Percentiles rank a stretch among this genome's conserved stretches.
Conservation (phyloP, 2,329 filamentous ascomycete genomes). For the Xylaria sp. region DNA sequence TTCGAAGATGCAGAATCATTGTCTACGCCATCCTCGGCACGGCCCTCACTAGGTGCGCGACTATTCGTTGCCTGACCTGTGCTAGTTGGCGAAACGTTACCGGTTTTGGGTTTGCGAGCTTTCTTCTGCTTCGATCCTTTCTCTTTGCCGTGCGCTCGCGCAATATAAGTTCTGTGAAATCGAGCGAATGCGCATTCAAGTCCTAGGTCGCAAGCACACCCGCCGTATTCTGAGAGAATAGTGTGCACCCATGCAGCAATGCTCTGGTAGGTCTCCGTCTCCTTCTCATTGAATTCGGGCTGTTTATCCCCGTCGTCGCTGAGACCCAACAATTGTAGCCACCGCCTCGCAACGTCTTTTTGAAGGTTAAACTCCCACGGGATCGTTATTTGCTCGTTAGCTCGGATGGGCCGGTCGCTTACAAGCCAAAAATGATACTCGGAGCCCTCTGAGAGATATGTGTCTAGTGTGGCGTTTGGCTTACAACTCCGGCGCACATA, state of each 20-base stretch:
- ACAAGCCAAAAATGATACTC: slow-evolving; percentile 95
- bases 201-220: slow-evolving; percentile 78
- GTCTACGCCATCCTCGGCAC: slow-evolving; percentile 65
- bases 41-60: slow-evolving; percentile 71
- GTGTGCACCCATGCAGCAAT: slow-evolving; percentile 74
- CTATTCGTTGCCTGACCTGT: slow-evolving; percentile 72
- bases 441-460: slow-evolving; percentile 79
- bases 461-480: slow-evolving; percentile 89
- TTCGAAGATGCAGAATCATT: slow-evolving; percentile 67
- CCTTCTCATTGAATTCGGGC: slow-evolving; percentile 66
- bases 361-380: slow-evolving; percentile 75
- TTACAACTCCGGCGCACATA: slow-evolving; percentile 93
- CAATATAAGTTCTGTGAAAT: slow-evolving; percentile 69
- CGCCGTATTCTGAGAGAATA: slow-evolving; percentile 81
- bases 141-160: slow-evolving; percentile 57
- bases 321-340: slow-evolving; percentile 70
- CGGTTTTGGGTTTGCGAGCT: slow-evolving; percentile 64
- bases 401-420: slow-evolving; percentile 78
- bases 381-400: slow-evolving; percentile 71
- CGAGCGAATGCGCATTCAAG: slow-evolving; percentile 72
- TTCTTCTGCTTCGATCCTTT: slow-evolving; percentile 60
- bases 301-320: slow-evolving; percentile 65
- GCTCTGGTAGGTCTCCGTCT: slow-evolving; percentile 66
- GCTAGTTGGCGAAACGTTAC: slow-evolving; percentile 70
- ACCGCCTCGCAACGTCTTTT: slow-evolving; percentile 64